Percentiles rank a stretch among this genome's conserved stretches.
Evolutionary conservation across 345 rosid genomes (phyloP).

Genomic region (Toxicodendron radicans): DNA sequence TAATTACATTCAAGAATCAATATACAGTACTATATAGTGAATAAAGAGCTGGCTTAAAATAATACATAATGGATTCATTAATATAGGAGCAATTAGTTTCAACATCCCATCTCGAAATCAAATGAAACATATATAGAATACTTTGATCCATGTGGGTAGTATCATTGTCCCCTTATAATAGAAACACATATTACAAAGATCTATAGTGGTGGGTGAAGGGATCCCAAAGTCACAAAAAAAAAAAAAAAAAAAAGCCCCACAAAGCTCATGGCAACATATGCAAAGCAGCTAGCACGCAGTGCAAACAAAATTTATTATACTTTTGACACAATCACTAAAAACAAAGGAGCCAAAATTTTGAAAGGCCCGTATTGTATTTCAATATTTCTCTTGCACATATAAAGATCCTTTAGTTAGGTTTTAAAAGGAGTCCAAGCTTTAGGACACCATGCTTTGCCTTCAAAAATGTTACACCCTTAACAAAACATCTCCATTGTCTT

Average conservation of each 20-base stretch:
- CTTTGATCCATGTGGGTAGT: background rate
- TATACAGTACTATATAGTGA: too few relatives aligned
- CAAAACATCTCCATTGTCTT: constrained; percentile 2
- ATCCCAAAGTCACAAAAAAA: background rate
- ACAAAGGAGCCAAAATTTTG: constrained; percentile 17
- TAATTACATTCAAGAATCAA: too few relatives aligned
- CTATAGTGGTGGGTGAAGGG: background rate
- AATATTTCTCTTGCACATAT: background rate
- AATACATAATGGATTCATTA: too few relatives aligned
- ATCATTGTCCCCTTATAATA: constrained; percentile 1
- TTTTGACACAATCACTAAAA: constrained; percentile 18
- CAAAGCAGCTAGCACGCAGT: background rate
- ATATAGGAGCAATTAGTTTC: too few relatives aligned
- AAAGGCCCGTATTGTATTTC: background rate
- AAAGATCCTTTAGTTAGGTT: constrained; percentile 17
- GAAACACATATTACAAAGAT: background rate
- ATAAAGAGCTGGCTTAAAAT: background rate
- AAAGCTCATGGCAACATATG: background rate
- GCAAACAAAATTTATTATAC: background rate
- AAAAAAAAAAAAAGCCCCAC: background rate
- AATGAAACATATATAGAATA: too few relatives aligned
- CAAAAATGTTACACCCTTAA: background rate
- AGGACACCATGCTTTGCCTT: constrained; percentile 40
- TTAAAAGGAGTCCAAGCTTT: constrained; percentile 28
- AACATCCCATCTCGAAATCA: too few relatives aligned